Conservation (phyloP, 1,139 yeast genomes). For the Yamadazyma friedrichii region DNA sequence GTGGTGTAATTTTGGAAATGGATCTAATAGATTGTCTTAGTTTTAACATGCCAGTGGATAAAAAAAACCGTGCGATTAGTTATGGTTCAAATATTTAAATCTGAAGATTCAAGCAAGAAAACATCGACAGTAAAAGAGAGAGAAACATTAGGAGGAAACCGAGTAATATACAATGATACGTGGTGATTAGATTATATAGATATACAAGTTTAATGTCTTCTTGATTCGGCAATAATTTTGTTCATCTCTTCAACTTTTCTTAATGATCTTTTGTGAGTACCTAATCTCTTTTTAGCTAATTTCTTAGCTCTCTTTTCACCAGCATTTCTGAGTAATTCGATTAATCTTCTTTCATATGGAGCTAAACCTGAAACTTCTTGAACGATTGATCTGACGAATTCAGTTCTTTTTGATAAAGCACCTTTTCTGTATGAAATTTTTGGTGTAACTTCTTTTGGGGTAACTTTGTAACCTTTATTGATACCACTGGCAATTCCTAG, state of each 20-base stretch:
- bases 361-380: slow-evolving; percentile 99
- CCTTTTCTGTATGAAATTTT: slow-evolving; percentile 98
- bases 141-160: not conserved
- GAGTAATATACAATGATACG: slow-evolving; percentile 7
- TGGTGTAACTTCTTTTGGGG: slow-evolving; percentile 89
- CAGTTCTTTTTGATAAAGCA: slow-evolving; percentile 92
- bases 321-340: slow-evolving; percentile 99
- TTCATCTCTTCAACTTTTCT: slow-evolving; percentile 99
- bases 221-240: slow-evolving; percentile 95
- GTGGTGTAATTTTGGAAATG: slow-evolving; percentile 13
- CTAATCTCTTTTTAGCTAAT: slow-evolving; percentile 99
- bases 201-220: slow-evolving; percentile 57
- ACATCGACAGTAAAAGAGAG: not conserved
- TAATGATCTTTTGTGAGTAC: slow-evolving; percentile 99
- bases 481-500: slow-evolving; percentile 96
- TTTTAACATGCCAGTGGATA: not conserved
- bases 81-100: not conserved
- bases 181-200: slow-evolving; percentile 10
- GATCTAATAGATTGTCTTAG: slow-evolving; percentile 2
- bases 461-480: slow-evolving; percentile 99
- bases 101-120: too few species aligned
- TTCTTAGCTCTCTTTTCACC: slow-evolving; percentile 99
- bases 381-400: slow-evolving; percentile 92
- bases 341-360: slow-evolving; percentile 99
- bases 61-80: slow-evolving; percentile 2